Conservation (phyloP, 208 protist species). For the Leishmania gerbilli region DNA sequence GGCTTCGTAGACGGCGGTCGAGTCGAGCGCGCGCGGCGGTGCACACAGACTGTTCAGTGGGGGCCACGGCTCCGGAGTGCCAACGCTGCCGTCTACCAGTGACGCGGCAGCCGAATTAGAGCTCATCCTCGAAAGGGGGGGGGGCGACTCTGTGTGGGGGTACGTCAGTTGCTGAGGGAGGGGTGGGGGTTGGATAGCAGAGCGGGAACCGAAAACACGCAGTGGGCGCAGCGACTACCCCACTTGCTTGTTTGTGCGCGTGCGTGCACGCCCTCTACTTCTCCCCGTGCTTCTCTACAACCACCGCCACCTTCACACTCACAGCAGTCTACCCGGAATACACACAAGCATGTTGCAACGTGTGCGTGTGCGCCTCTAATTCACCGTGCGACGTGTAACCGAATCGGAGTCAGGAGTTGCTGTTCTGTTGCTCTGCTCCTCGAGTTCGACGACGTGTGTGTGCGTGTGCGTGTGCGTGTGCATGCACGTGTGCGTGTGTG, state of each 20-base stretch:
- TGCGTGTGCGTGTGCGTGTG: neutral
- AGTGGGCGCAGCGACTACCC: neutral
- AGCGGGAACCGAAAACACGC: neutral
- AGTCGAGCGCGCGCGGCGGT: conserved; percentile 15
- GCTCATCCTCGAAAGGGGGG: neutral
- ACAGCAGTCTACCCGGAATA: neutral
- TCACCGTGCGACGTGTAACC: neutral
- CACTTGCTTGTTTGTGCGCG: neutral
- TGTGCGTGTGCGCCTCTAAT: neutral
- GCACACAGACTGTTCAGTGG: neutral
- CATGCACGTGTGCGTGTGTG: neutral
- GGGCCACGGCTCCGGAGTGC: neutral
- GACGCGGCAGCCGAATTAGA: neutral
- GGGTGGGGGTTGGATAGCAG: neutral
- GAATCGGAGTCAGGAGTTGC: neutral
- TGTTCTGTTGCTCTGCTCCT: no score
- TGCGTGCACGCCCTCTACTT: neutral
- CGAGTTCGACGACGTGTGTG: neutral
- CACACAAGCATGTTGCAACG: neutral
- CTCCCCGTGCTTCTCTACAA: neutral
- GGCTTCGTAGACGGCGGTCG: conserved; percentile 13
- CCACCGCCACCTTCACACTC: neutral
- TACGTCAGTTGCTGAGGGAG: neutral
- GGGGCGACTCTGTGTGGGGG: neutral
- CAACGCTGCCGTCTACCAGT: neutral